Conservation (phyloP, 2,329 filamentous ascomycete genomes). For the Ceratocystis eucalypticola region DNA sequence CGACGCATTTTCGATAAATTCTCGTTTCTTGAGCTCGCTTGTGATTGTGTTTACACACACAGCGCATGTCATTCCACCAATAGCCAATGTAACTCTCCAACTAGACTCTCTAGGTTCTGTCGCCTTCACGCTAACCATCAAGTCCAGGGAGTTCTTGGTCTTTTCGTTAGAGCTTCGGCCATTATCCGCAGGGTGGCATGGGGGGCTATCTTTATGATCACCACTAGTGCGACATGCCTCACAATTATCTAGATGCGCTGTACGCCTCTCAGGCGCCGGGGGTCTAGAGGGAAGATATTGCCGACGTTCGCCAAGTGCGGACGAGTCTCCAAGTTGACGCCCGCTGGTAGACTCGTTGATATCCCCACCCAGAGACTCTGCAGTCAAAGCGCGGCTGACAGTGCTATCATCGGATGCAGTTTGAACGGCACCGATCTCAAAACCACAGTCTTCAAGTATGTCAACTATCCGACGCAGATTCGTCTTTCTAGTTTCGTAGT, state of each 20-base stretch:
- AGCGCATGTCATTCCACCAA: constrained; percentile 63
- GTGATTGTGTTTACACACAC: constrained; percentile 53
- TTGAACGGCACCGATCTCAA: constrained; percentile 34
- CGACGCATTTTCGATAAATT: constrained; percentile 36
- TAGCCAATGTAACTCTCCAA: constrained; percentile 43
- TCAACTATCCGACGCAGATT: constrained; percentile 32
- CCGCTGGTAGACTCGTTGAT: background rate
- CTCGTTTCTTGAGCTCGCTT: constrained; percentile 40
- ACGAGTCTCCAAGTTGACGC: background rate
- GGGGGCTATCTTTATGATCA: background rate
- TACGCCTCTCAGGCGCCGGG: constrained; percentile 11
- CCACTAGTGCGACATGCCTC: constrained; percentile 26
- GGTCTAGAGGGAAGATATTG: constrained; percentile 17
- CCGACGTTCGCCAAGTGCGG: background rate
- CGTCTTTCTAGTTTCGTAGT: constrained; percentile 32
- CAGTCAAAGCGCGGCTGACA: constrained; percentile 22
- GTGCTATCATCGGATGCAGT: constrained; percentile 26
- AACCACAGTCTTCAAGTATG: constrained; percentile 43
- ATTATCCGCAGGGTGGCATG: background rate
- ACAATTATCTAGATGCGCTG: constrained; percentile 29
- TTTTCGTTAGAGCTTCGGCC: background rate
- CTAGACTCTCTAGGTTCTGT: constrained; percentile 14
- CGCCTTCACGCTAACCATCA: constrained; percentile 13
- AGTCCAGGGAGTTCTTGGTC: background rate
- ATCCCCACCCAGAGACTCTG: background rate